Evolutionary conservation across 1,284 basidiomycete species (phyloP), one percentile per base, ranked within the genome.

Genomic region (Xerocomus minutiporus): DNA sequence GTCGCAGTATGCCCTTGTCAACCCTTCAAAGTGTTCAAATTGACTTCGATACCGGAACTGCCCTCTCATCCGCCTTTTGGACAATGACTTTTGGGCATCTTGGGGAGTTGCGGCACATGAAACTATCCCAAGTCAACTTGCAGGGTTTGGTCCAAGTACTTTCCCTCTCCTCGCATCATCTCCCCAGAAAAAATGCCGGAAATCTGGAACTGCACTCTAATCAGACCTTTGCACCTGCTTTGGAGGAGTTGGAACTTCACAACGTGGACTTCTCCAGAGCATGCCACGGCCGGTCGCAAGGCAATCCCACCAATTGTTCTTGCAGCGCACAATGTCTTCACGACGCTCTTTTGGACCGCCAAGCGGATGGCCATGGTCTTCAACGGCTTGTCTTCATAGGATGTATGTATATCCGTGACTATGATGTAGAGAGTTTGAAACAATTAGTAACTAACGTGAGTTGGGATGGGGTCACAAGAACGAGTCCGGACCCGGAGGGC

Each of bases 191-290:
- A 6, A 20, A 41, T 5, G n/a, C 20, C 12, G 34, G 40, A 34
- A n/a, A 15, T 31, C 36, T 43, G 36, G 34, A 23, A 20, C 23
- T 2, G 15, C 40, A 46, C 28, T 49, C 50, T 8, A 11, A 28
- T 41, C 57, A 49, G 44, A 47, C 15, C 44, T 74, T 54, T 66
- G 62, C 57, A 50, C 69, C 72, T 0, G 57, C 58, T 17, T 63
- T 76, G 44, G 57, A 60, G 43, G 59, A 62, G 45, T 57, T 76
- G 17, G 56, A 59, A 23, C 46, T 75, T 15, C 54, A 63, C 31
- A 46, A 51, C 1, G 51, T 62, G 11, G 50, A 56, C 23, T 75
- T 73, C 41, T 46, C 54, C 32, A 60, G 57, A 12, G 57, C 57
- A 20, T 50, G 59, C 50, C 12, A 57, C 59, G 29, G 61, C 61